These are phyloP conservation scores for Magnolia officinalis DNA, from an alignment of 164 flowering plant genomes.

Conservation along the genomic window DNA sequence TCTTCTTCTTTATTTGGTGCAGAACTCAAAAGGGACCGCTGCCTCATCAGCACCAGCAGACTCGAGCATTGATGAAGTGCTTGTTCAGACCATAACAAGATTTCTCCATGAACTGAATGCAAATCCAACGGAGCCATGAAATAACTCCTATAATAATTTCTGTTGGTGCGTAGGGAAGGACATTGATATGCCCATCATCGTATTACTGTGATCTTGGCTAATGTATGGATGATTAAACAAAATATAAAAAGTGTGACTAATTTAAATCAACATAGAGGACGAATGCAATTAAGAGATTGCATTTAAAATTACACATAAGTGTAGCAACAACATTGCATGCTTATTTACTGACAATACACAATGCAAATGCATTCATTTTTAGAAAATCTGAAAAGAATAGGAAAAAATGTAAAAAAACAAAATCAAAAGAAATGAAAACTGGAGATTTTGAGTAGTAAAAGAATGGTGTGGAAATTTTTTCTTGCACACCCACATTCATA, in stretches of 20 bases:
- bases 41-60: constrained; percentile 11
- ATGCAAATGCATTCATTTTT: too few species aligned
- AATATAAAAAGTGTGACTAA: neutral
- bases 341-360: too few species aligned
- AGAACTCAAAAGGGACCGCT: constrained; percentile 18
- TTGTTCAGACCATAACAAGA: constrained; percentile 38
- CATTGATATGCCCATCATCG: neutral
- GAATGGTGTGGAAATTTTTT: too few species aligned
- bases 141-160: too few species aligned
- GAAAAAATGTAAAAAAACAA: too few species aligned
- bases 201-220: neutral
- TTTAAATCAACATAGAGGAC: neutral
- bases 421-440: too few species aligned
- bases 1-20: neutral
- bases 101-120: constrained; percentile 33
- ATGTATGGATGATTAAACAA: neutral
- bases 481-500: too few species aligned
- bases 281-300: too few species aligned
- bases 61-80: constrained; percentile 22
- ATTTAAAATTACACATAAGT: too few species aligned
- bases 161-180: neutral
- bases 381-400: too few species aligned
- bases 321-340: too few species aligned
- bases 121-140: constrained; percentile 11
- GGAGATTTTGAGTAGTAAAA: too few species aligned